phyloP scores from a whole-genome alignment of 805 yeast genomes.

The Yarrowia sp. region DNA sequence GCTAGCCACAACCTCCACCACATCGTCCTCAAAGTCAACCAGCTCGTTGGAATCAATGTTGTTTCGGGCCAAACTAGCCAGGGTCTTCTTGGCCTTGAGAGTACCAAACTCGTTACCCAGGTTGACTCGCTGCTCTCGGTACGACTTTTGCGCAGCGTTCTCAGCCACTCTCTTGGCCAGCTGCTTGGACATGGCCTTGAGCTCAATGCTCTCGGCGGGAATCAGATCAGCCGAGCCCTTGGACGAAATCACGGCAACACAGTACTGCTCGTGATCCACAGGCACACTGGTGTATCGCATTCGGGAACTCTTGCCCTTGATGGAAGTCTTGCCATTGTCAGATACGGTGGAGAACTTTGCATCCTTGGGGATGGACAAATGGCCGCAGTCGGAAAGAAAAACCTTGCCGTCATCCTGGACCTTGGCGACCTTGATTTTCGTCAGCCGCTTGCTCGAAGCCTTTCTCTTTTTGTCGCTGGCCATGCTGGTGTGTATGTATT shows the following conservation, averaged over 20 bases:
- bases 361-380: neutral
- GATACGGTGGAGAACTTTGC: neutral
- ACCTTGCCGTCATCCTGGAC: neutral
- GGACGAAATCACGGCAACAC: constrained; percentile 12
- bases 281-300: constrained; percentile 21
- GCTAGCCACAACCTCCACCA: constrained; percentile 71
- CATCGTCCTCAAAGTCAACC: constrained; percentile 69
- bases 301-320: constrained; percentile 21
- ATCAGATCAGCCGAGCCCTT: constrained; percentile 11
- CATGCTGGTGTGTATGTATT: neutral
- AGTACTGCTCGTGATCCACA: constrained; percentile 12
- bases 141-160: neutral
- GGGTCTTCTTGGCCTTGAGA: constrained; percentile 89
- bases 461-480: constrained; percentile 18
- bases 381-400: constrained; percentile 10
- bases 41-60: constrained; percentile 81
- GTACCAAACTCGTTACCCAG: constrained; percentile 98
- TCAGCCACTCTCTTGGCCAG: constrained; percentile 3
- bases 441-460: neutral
- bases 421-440: constrained; percentile 17
- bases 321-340: neutral
- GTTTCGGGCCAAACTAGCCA: constrained; percentile 74
- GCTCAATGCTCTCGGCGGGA: constrained; percentile 14
- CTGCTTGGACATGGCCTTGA: constrained; percentile 22
- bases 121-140: constrained; percentile 59